Evolutionary conservation across 352 stramenopile genomes (phyloP), one percentile per base, ranked within the genome.

Genomic region (Phytophthora podocarpi): DNA sequence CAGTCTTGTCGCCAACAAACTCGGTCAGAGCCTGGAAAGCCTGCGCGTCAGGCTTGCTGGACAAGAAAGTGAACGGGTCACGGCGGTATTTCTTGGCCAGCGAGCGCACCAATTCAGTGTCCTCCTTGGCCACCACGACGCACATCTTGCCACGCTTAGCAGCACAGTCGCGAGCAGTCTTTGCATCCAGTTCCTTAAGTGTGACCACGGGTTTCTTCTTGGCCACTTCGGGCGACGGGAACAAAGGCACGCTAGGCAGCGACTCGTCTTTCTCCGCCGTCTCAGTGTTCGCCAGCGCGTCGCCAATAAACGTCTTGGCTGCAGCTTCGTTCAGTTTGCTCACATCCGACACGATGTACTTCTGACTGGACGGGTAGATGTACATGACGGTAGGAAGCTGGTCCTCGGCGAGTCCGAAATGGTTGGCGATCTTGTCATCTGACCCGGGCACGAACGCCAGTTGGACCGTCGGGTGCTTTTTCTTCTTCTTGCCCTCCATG

Each of bases 81-180:
- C 85, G 85, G 16, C 85, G 82, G 65, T 91, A 92, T n/a, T 78
- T 78, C 67, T 92, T 92, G 11, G 85, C 85, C 21, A 91, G 64
- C n/a, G 78, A 59, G 15, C 81, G 82, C 32, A 85, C 62, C 41
- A 74, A 24, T 15, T 69, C 46, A 5, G 40, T 54, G 12, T 76
- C 62, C n/a, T 74, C 73, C 35, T 74, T 80, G 3, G 78, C 69
- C 36, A 90, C 62, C 0, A 94, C 50, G 24, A 94, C 82, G 58
- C 85, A 92, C 77, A 94, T 91, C 47, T 90, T 90, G 30, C 78
- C 73, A 27, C 59, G 67, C 45, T 85, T 84, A 1, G 51, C 49
- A 11, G 79, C 32, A 36, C 82, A 94, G 16, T 71, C 67, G 26
- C 52, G 57, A 51, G 83, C 56, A 27, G 65, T 76, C 8, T 52